These are phyloP conservation scores for Syncephalastrum sp. DNA, from an alignment of 371 early-diverging fungal genomes.

Conservation along the genomic window DNA sequence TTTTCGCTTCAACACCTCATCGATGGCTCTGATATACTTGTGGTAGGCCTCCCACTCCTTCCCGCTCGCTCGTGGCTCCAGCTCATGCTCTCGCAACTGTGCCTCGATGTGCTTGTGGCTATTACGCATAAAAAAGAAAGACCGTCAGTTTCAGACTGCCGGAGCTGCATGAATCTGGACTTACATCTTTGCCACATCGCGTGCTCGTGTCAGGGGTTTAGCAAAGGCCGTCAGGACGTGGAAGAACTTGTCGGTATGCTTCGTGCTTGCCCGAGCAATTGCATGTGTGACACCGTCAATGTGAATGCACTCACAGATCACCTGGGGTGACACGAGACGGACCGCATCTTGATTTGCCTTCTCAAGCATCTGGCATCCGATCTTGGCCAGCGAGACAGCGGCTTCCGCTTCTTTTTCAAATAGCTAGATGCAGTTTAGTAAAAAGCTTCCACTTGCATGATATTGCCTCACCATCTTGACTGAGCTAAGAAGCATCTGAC, in stretches of 20 bases:
- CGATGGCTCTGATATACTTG: conserved; percentile 35
- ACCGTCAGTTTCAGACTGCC: no score
- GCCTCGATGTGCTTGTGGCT: conserved; percentile 44
- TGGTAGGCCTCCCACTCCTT: conserved; percentile 48
- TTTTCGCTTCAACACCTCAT: conserved; percentile 38
- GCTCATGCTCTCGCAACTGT: conserved; percentile 18
- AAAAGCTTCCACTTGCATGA: not conserved
- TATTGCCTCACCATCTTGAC: conserved; percentile 38
- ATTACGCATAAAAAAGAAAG: not conserved
- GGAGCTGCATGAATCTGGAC: conserved; percentile 7
- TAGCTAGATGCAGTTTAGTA: conserved; percentile 15
- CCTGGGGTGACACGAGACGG: conserved; percentile 22
- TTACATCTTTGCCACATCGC: conserved; percentile 48
- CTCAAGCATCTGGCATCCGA: conserved; percentile 23
- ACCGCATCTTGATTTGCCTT: conserved; percentile 18
- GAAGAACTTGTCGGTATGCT: conserved; percentile 33
- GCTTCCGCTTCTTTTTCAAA: conserved; percentile 24
- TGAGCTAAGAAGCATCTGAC: conserved; percentile 34
- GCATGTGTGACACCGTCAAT: conserved; percentile 38
- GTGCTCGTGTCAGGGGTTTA: conserved; percentile 32
- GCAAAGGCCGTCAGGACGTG: conserved; percentile 31
- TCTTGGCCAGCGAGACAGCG: conserved; percentile 20
- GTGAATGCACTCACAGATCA: conserved; percentile 37
- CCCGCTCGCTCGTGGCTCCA: conserved; percentile 17
- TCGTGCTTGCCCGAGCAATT: conserved; percentile 28